phyloP scores from a whole-genome alignment of 345 rosid species.

The Camelina sativa region DNA sequence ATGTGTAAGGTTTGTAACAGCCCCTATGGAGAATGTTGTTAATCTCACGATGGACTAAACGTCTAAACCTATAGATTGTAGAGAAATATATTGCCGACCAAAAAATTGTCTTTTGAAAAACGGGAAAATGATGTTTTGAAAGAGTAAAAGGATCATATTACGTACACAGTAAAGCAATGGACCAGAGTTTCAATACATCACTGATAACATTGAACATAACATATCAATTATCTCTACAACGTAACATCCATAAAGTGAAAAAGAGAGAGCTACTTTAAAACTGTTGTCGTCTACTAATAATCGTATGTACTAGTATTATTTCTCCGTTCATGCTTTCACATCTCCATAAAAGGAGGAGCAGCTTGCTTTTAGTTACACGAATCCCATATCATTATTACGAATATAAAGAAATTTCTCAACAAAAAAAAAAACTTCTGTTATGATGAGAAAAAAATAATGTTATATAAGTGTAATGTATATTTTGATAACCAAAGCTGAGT shows the following conservation, averaged over 20 bases:
- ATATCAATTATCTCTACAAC: constrained; percentile 34
- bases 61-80: too few relatives aligned
- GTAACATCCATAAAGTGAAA: constrained; percentile 33
- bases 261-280: constrained; percentile 37
- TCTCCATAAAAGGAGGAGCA: constrained; percentile 37
- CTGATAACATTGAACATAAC: constrained; percentile 26
- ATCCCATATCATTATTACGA: constrained; percentile 13
- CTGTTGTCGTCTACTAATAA: constrained; percentile 29
- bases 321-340: constrained; percentile 32
- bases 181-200: constrained; percentile 12
- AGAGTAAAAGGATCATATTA: constrained; percentile 11
- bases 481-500: neutral
- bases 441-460: neutral
- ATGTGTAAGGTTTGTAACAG: too few relatives aligned
- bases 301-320: neutral
- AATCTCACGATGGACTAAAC: too few relatives aligned
- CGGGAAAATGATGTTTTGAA: neutral
- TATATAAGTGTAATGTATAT: neutral
- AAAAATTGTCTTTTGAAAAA: too few relatives aligned
- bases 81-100: too few relatives aligned
- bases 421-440: neutral
- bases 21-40: too few relatives aligned
- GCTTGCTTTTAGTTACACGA: constrained; percentile 27
- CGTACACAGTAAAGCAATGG: constrained; percentile 29
- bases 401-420: neutral